A percentile compares a stretch with the other conserved stretches of the same genome.
phyloP scores from a whole-genome alignment of 2,329 filamentous ascomycete species.

The Lithohypha guttulata region DNA sequence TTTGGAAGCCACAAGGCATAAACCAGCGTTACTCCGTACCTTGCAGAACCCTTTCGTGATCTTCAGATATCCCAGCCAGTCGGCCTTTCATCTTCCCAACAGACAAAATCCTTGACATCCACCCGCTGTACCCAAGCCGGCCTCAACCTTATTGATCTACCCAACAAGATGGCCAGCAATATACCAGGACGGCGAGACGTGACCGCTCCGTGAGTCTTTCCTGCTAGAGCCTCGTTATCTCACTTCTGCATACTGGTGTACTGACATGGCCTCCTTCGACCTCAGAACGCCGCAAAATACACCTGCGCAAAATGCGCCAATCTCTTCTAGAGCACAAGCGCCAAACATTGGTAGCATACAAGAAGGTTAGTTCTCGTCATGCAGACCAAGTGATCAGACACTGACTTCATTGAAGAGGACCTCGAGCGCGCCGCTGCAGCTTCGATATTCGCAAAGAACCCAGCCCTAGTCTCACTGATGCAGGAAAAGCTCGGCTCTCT shows the following conservation, averaged over 20 bases:
- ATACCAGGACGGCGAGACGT: constrained; percentile 8
- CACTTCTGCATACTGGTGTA: constrained; percentile 39
- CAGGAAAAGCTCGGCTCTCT: constrained; percentile 90
- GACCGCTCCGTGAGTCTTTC: constrained; percentile 49
- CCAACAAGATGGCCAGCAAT: constrained; percentile 10
- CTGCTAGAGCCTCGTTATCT: not conserved
- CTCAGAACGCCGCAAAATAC: constrained; percentile 92
- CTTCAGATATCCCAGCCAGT: no score
- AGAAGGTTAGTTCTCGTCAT: constrained; percentile 59
- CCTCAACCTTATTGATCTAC: constrained; percentile 3
- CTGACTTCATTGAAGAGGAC: constrained; percentile 55
- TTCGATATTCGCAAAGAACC: constrained; percentile 91
- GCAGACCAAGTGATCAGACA: constrained; percentile 9
- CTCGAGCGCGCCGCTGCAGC: constrained; percentile 78
- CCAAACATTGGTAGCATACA: constrained; percentile 90
- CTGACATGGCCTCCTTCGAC: constrained; percentile 22
- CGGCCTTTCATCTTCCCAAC: constrained; percentile 8
- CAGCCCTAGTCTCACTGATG: constrained; percentile 90
- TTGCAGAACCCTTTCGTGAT: no score
- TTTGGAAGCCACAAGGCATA: no score
- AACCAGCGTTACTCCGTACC: no score
- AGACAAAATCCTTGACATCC: constrained; percentile 9
- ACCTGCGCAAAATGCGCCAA: constrained; percentile 86
- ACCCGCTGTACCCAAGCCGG: constrained; percentile 1
- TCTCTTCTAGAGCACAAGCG: constrained; percentile 94